Percentiles rank a stretch among this genome's conserved stretches.
phyloP scores from a whole-genome alignment of 345 rosid genomes.

The rapeseed (Brassica napus) region DNA sequence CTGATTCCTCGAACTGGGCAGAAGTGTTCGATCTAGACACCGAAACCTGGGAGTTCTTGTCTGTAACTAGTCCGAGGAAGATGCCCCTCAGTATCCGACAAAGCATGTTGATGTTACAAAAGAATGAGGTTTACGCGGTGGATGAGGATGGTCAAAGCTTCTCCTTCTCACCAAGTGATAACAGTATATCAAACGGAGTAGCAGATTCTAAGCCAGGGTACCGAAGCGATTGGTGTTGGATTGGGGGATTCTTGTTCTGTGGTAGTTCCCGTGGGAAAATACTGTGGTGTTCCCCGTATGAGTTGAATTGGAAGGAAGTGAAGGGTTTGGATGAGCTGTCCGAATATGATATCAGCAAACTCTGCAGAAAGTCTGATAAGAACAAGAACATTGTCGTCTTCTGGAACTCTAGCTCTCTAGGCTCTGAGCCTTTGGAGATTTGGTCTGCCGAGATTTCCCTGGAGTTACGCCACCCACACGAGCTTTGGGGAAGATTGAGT shows the following conservation, averaged over 20 bases:
- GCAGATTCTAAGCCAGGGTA: not conserved
- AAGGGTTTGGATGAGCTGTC: slow-evolving; percentile 10
- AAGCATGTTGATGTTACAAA: not conserved
- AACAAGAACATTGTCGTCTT: not conserved
- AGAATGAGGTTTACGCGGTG: not conserved
- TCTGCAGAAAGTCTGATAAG: not conserved
- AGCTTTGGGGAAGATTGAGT: not conserved
- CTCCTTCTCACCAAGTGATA: not conserved
- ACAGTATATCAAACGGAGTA: not conserved
- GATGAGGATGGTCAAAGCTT: slow-evolving; percentile 13
- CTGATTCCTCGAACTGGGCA: not conserved
- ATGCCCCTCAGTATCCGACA: not conserved
- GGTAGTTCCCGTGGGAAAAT: not conserved
- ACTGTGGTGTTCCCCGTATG: not conserved
- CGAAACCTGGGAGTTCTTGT: not conserved
- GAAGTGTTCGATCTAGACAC: not conserved
- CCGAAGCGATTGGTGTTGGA: not conserved
- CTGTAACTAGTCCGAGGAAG: not conserved
- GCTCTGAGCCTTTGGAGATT: not conserved
- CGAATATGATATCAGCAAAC: not conserved
- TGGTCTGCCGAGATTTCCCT: not conserved
- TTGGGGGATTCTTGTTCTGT: not conserved
- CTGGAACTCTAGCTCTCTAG: not conserved
- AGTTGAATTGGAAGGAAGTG: slow-evolving; percentile 8
- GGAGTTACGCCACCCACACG: not conserved